These are phyloP conservation scores for Macrolepiota albuminosa DNA, from an alignment of 768 basidiomycete genomes.

Conservation along the genomic window DNA sequence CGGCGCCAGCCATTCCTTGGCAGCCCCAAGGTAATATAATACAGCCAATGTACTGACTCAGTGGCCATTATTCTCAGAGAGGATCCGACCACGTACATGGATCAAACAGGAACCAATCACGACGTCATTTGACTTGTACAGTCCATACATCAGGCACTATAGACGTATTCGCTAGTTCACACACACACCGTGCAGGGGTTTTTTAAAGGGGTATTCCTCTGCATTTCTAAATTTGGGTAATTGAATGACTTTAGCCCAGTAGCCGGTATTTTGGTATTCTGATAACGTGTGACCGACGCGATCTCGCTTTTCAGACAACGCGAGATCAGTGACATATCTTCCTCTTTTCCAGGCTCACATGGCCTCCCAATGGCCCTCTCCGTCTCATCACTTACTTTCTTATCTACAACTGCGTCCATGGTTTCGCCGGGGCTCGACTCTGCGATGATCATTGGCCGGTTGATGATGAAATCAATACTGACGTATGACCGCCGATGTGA, in stretches of 20 bases:
- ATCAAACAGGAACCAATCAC: not conserved
- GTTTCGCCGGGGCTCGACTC: not conserved
- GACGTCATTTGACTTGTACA: slow-evolving; percentile 3
- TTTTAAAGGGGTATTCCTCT: not conserved
- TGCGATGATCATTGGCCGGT: not conserved
- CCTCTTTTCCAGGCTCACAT: not conserved
- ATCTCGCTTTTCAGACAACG: not conserved
- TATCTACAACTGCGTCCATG: not conserved
- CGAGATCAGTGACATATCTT: not conserved
- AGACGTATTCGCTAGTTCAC: not conserved
- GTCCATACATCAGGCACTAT: not conserved
- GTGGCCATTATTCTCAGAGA: not conserved
- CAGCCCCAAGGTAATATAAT: not conserved
- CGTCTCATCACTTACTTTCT: not conserved
- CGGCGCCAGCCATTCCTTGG: not conserved
- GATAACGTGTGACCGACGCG: not conserved
- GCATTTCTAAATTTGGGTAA: not conserved
- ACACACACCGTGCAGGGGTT: not conserved
- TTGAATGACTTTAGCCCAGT: not conserved
- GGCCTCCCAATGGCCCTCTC: not conserved
- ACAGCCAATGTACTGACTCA: not conserved
- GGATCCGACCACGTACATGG: not conserved
- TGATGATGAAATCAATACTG: not conserved
- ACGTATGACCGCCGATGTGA: too few relatives aligned
- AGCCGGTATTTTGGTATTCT: not conserved